A percentile compares a stretch with the other conserved stretches of the same genome.
phyloP scores from a whole-genome alignment of 257 asterid genomes.

The Solanum ossicruentum region DNA sequence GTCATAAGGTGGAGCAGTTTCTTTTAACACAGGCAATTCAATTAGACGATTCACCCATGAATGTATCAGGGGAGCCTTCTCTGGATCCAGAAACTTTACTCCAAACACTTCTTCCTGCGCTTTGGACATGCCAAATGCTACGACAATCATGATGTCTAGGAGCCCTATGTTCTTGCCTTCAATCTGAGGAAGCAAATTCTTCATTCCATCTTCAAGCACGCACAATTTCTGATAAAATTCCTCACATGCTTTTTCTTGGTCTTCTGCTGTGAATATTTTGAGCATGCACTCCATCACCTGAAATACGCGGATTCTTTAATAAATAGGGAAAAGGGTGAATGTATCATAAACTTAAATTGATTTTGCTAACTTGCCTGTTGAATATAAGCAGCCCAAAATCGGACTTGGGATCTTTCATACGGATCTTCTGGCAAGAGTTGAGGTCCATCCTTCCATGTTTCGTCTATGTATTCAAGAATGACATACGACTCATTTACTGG shows the following conservation, averaged over 20 bases:
- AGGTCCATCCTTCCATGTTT: conserved; percentile 23
- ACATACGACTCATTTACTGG: not conserved
- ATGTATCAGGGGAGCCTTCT: not conserved
- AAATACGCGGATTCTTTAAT: not conserved
- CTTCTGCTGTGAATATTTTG: conserved; percentile 1
- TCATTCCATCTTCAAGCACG: conserved; percentile 1
- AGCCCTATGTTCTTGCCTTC: not conserved
- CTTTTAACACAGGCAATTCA: not conserved
- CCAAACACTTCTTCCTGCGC: conserved; percentile 1
- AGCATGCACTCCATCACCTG: conserved; percentile 15
- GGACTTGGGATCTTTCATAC: conserved; percentile 13
- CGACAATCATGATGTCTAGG: not conserved
- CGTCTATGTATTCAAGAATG: conserved; percentile 22
- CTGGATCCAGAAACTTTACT: not conserved
- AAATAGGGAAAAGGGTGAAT: not conserved
- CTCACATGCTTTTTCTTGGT: conserved; percentile 2
- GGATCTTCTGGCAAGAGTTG: conserved; percentile 21
- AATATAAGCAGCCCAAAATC: conserved; percentile 28
- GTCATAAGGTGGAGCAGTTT: not conserved
- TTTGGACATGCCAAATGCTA: not conserved
- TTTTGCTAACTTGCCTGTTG: conserved; percentile 10
- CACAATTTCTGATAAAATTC: conserved; percentile 13
- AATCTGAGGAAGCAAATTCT: not conserved
- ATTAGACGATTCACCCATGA: conserved; percentile 4
- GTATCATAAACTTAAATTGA: not conserved